A percentile compares a stretch with the other conserved stretches of the same genome.
Conservation (phyloP, 2,329 filamentous ascomycete genomes). For the Verticillium nubilum region DNA sequence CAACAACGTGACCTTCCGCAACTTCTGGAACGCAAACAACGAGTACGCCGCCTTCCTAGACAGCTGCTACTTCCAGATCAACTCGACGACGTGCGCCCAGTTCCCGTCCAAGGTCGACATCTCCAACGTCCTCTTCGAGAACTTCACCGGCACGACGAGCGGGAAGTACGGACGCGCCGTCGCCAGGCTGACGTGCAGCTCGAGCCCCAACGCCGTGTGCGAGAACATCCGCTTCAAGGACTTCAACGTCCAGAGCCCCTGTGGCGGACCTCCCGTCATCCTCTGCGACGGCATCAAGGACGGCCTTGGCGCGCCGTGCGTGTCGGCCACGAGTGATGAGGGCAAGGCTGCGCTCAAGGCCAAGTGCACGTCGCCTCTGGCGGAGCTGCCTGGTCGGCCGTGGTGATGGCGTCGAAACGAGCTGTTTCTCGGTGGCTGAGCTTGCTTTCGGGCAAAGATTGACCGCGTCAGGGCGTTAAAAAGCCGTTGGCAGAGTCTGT, state of each 20-base stretch:
- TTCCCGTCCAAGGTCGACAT: conserved; percentile 50
- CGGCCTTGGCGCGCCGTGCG: conserved; percentile 26
- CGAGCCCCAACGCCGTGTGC: conserved; percentile 46
- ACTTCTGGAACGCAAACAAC: conserved; percentile 50
- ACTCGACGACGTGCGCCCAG: conserved; percentile 54
- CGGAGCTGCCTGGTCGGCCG: conserved; percentile 8
- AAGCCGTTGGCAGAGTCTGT: background rate
- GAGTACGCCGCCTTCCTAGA: conserved; percentile 57
- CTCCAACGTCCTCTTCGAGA: conserved; percentile 51
- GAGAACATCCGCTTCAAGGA: conserved; percentile 47
- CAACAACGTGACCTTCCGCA: conserved; percentile 56
- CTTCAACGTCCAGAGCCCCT: conserved; percentile 47
- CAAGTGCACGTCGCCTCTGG: conserved; percentile 23
- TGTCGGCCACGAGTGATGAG: conserved; percentile 25
- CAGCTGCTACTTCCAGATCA: conserved; percentile 42
- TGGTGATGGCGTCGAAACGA: background rate
- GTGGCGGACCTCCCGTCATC: conserved; percentile 35
- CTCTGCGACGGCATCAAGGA: conserved; percentile 45
- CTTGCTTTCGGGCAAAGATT: background rate
- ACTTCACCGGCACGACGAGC: conserved; percentile 48
- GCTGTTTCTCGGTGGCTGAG: background rate
- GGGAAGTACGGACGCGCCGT: conserved; percentile 48
- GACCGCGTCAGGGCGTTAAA: background rate
- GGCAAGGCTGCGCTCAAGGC: conserved; percentile 23
- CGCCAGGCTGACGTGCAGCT: conserved; percentile 47